These are phyloP conservation scores for Calvatia gigantea DNA, from an alignment of 768 basidiomycete species.

Conservation along the genomic window DNA sequence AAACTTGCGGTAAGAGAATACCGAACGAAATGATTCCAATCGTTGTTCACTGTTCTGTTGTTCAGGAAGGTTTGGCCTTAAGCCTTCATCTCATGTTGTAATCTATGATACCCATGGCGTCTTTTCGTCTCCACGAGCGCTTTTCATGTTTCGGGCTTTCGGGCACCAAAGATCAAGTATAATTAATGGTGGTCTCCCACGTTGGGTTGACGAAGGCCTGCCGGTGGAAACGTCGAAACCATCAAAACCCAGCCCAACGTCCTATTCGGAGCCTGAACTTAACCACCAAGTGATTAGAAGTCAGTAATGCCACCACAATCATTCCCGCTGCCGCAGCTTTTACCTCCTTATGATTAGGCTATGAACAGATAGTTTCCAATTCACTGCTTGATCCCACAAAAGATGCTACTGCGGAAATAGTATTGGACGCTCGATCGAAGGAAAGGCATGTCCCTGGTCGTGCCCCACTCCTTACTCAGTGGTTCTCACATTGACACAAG, in stretches of 20 bases:
- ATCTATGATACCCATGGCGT: constrained; percentile 89
- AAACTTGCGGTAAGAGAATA: constrained; percentile 67
- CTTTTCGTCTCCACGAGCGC: constrained; percentile 88
- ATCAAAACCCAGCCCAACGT: constrained; percentile 21
- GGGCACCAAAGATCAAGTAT: constrained; percentile 85
- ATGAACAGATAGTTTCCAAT: constrained; percentile 79
- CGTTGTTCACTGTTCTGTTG: background rate
- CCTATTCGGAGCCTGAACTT: constrained; percentile 54
- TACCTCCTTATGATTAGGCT: constrained; percentile 49
- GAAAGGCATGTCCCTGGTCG: constrained; percentile 53
- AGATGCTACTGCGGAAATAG: constrained; percentile 53
- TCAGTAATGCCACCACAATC: constrained; percentile 23
- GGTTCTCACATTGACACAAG: constrained; percentile 35
- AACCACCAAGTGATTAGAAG: constrained; percentile 51
- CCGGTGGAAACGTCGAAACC: constrained; percentile 41
- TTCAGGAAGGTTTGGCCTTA: constrained; percentile 67
- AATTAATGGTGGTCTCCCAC: constrained; percentile 89
- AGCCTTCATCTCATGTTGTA: constrained; percentile 73
- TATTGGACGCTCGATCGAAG: constrained; percentile 85
- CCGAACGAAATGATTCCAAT: background rate
- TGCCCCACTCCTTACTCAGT: background rate
- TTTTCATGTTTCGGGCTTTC: constrained; percentile 93
- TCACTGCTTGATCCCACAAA: constrained; percentile 42
- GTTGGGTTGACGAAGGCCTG: constrained; percentile 69
- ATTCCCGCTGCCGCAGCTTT: background rate